Evolutionary conservation across 2,329 filamentous ascomycete species (phyloP).

Genomic region (Fusarium setosum): DNA sequence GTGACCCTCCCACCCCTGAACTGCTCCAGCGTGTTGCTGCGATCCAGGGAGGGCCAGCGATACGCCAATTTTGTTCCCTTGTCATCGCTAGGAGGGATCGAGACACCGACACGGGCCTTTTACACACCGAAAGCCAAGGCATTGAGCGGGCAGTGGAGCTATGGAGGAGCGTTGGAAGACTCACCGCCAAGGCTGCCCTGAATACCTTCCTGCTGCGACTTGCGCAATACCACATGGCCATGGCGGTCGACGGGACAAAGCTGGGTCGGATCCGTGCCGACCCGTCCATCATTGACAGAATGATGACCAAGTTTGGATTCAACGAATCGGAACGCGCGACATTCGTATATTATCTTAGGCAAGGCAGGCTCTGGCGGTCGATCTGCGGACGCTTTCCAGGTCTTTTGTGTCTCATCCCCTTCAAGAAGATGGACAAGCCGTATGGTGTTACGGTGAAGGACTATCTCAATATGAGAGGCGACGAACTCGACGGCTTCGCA

Average conservation of each 20-base stretch:
- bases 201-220: not conserved
- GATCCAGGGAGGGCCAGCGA: not conserved
- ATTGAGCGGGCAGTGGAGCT: not conserved
- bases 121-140: not conserved
- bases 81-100: not conserved
- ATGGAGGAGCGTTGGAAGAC: not conserved
- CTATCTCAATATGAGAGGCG: not conserved
- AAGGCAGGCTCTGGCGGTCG: not conserved
- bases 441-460: not conserved
- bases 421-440: not conserved
- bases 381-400: not conserved
- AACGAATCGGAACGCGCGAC: not conserved
- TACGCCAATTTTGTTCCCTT: not conserved
- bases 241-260: not conserved
- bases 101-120: not conserved
- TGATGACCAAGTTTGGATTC: slow-evolving; percentile 3
- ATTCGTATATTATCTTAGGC: not conserved
- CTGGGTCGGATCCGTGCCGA: not conserved
- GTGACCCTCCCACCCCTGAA: not conserved
- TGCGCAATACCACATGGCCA: not conserved
- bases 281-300: not conserved
- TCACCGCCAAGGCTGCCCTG: not conserved
- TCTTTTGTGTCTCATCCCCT: not conserved
- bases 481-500: not conserved
- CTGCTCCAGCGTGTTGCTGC: not conserved